Base-by-base conservation (phyloP, 805 yeast genomes). In the Candida piceae region DNA sequence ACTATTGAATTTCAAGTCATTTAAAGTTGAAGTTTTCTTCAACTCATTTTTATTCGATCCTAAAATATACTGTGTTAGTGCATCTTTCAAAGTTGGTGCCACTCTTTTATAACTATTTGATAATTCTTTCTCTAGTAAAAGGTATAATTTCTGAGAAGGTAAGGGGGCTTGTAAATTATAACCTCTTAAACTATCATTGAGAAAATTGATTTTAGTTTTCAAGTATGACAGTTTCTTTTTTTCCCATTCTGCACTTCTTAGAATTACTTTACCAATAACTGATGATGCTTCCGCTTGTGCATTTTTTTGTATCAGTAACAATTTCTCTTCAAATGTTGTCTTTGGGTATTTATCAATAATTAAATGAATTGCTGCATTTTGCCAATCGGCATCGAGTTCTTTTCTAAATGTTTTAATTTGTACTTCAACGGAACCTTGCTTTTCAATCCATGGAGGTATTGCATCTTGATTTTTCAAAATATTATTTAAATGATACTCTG, bases 391-490 rank as follows among this genome's bases (percentile, higher is more conserved):
- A 28, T 64, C 70, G 21, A 80, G 37, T 24, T 66, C 66, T 0
- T 46, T 42, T 35, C 88, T 58, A 36, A 84, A 76, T 0, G 50
- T 50, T 3, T 49, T 53, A 7, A 83, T 66, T 25, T 72, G 74
- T 2, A 49, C 41, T 29, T 72, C 69, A 4, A 81, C 74, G 2
- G 74, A 68, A 15, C 74, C 66, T 56, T 84, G 93, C 38, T 75
- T 79, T 49, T 86, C 95, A 25, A 88, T 80, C 96, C 96, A 88
- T 0, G 95, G 95, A 0, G 96, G 95, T 9, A 78, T 64, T 1
- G 85, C 78, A 33, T 85, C 88, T 57, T 88, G 96, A 29, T 75
- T 72, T 43, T 71, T 74, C 39, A 88, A 60, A 31, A 88, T 80
- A 43, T 84, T 78, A 59, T 88, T 88, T 62, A 88, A 59, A 54